Evolutionary conservation across 345 rosid genomes (phyloP).

Genomic region (Atalantia buxifolia): DNA sequence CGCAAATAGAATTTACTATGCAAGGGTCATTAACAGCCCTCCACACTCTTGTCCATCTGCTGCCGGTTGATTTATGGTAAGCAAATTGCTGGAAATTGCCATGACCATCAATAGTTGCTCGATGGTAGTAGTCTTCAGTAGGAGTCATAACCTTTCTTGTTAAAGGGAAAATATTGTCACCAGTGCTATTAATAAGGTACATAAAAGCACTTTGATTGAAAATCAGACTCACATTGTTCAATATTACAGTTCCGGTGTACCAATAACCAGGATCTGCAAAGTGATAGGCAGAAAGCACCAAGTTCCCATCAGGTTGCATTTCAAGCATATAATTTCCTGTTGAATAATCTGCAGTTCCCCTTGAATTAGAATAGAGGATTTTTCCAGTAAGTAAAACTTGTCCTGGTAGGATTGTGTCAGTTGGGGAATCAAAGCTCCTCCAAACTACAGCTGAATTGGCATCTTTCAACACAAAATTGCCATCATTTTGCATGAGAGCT

Average conservation of each 20-base stretch:
- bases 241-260: not conserved
- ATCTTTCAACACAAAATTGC: slow-evolving; percentile 23
- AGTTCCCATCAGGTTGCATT: slow-evolving; percentile 26
- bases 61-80: slow-evolving; percentile 3
- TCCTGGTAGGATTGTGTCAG: slow-evolving; percentile 20
- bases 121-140: slow-evolving; percentile 15
- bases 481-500: slow-evolving; percentile 25
- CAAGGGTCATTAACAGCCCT: slow-evolving; percentile 23
- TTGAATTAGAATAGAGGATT: slow-evolving; percentile 16
- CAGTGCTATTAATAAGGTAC: slow-evolving; percentile 17
- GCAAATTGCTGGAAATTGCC: too few species aligned
- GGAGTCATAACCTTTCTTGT: slow-evolving; percentile 10
- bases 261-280: slow-evolving; percentile 29
- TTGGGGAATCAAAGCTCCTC: slow-evolving; percentile 22
- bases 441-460: not conserved
- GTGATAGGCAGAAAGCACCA: slow-evolving; percentile 26
- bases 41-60: slow-evolving; percentile 21
- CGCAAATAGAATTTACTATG: slow-evolving; percentile 18
- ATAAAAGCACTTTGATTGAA: slow-evolving; percentile 11
- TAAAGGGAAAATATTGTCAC: slow-evolving; percentile 5
- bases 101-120: slow-evolving; percentile 8
- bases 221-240: slow-evolving; percentile 2
- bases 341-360: slow-evolving; percentile 7
- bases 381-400: not conserved
- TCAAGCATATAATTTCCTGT: slow-evolving; percentile 21